Percentiles rank a stretch among this genome's conserved stretches.
These are phyloP conservation scores for Acanthamoeba healyi DNA, from an alignment of 208 protist genomes.

Conservation along the genomic window DNA sequence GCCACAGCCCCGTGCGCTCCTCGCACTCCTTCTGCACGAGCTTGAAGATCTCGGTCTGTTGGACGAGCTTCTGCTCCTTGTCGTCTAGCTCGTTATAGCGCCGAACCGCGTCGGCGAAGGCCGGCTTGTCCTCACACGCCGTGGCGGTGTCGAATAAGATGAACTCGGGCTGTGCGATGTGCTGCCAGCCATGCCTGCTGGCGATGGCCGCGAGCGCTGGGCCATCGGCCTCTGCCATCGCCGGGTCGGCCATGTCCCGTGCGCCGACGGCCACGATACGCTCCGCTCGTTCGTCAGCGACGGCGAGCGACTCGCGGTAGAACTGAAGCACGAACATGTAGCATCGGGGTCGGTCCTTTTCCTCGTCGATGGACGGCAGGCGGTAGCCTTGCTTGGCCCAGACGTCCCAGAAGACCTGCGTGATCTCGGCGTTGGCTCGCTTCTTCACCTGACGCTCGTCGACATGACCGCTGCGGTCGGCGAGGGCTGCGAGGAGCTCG, in stretches of 20 bases:
- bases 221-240: not conserved
- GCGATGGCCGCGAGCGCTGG: not conserved
- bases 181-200: not conserved
- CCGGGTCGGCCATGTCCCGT: not conserved
- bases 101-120: not conserved
- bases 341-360: not conserved
- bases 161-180: conserved; percentile 13
- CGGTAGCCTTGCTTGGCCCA: not conserved
- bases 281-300: not conserved
- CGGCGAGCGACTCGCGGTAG: not conserved
- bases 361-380: not conserved
- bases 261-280: not conserved
- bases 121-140: not conserved
- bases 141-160: not conserved
- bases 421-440: not conserved
- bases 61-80: not conserved
- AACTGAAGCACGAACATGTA: conserved; percentile 20
- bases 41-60: not conserved
- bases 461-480: not conserved
- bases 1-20: not conserved
- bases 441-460: not conserved
- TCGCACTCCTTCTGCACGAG: not conserved
- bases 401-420: not conserved
- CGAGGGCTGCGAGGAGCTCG: not conserved
- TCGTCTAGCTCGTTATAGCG: not conserved